Evolutionary conservation across 2,329 filamentous ascomycete genomes (phyloP), one percentile per base, ranked within the genome.

Genomic region (Diplodia seriata): DNA sequence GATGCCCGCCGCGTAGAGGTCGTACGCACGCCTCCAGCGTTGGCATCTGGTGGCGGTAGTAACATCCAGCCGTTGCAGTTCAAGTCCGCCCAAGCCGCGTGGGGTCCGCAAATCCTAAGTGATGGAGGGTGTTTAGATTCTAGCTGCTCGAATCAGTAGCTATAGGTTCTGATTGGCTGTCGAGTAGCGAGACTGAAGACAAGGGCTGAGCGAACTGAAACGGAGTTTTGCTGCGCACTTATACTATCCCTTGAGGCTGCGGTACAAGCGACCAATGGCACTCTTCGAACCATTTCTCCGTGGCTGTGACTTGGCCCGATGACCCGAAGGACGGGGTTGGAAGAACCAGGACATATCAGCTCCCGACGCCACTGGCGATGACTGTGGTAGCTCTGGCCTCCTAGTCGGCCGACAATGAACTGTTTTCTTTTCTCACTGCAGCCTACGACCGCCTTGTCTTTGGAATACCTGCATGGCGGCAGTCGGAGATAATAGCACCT

Each of bases 221-320:
- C 40, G 15, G 50, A 62, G 14, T 26, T 29, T 43, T 49, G 31
- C 40, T 50, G n/a, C 40, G n/a, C 40, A 62, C 57, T 62, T 43
- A 62, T 62, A 49, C 14, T 18, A n/a, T 29, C 23, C 47, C 40
- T 26, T 43, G 26, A 62, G 57, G 57, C 57, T 62, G 40, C 20
- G n/a, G 7, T 49, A 43, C 26, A 7, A 18, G 29, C 40, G 23
- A 18, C 57, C 57, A 62, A 62, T 62, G 26, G 33, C 47, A 43
- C 57, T 31, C 15, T 26, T 18, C 12, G 23, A 40, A 62, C 1
- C 23, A 33, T 18, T 4, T 7, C 20, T 62, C 18, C 40, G 26
- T 50, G 57, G 23, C 40, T n/a, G n/a, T 23, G n/a, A 29, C 57
- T 36, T 62, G 57, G 33, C n/a, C 57, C 18, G 57, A 62, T 62